A percentile compares a stretch with the other conserved stretches of the same genome.
Evolutionary conservation across 2,329 filamentous ascomycete genomes (phyloP).

Genomic region (Xylariales sp.): DNA sequence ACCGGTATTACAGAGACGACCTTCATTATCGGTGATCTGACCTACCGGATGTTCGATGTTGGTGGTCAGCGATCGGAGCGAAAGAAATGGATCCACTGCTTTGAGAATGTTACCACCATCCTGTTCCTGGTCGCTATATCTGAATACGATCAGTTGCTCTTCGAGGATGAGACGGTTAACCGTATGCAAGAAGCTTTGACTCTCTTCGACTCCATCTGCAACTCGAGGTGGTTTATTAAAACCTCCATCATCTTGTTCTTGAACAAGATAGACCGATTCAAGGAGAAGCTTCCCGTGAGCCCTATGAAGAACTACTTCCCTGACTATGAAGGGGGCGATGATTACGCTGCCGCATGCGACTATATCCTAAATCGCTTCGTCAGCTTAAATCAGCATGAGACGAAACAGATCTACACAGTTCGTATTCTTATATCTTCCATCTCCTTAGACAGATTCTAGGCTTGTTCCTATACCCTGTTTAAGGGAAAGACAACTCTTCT

Average conservation of each 20-base stretch:
- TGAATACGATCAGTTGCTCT: constrained; percentile 94
- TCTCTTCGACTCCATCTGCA: constrained; percentile 88
- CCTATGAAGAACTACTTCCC: constrained; percentile 92
- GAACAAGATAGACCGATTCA: constrained; percentile 90
- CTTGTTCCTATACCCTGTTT: background rate
- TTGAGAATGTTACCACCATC: constrained; percentile 97
- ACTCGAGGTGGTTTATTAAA: constrained; percentile 90
- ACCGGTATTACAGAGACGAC: constrained; percentile 97
- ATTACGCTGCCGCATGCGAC: constrained; percentile 95
- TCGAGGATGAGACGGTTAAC: constrained; percentile 96
- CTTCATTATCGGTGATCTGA: constrained; percentile 93
- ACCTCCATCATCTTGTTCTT: constrained; percentile 90
- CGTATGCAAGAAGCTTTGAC: constrained; percentile 92
- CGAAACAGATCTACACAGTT: constrained; percentile 94
- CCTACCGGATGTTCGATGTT: constrained; percentile 97
- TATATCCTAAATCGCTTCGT: constrained; percentile 99
- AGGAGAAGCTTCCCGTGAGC: constrained; percentile 83
- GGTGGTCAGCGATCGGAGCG: constrained; percentile 95
- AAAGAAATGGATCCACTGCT: constrained; percentile 99
- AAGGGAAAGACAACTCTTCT: background rate
- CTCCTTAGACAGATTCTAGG: background rate
- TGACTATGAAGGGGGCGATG: constrained; percentile 92
- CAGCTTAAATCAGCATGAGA: constrained; percentile 97
- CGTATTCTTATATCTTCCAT: background rate
- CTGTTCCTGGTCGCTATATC: constrained; percentile 97